Evolutionary conservation across 2,329 filamentous ascomycete species (phyloP).

Genomic region (Nannizziopsis barbatae): DNA sequence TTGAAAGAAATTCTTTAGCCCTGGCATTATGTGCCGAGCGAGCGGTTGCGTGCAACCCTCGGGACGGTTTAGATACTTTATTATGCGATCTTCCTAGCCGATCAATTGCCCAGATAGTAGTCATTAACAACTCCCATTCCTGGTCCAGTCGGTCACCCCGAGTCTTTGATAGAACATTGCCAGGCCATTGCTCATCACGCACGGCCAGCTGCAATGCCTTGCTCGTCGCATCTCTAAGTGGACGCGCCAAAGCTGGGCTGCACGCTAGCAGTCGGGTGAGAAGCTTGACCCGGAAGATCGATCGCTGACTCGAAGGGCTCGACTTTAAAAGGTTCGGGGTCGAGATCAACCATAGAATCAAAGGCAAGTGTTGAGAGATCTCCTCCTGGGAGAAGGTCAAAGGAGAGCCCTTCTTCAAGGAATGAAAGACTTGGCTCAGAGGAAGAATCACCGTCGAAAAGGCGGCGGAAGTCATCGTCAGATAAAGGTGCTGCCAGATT

Average conservation of each 20-base stretch:
- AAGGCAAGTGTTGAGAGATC: slow-evolving; percentile 41
- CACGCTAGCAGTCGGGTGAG: slow-evolving; percentile 42
- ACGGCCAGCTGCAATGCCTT: slow-evolving; percentile 43
- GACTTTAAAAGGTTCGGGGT: slow-evolving; percentile 39
- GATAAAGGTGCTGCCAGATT: slow-evolving; percentile 55
- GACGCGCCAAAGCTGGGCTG: slow-evolving; percentile 45
- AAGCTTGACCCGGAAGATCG: slow-evolving; percentile 41
- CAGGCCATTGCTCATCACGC: slow-evolving; percentile 31
- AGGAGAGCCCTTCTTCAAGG: slow-evolving; percentile 64
- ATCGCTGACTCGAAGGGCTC: slow-evolving; percentile 35
- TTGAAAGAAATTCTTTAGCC: slow-evolving; percentile 7
- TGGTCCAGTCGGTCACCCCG: slow-evolving; percentile 24
- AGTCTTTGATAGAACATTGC: slow-evolving; percentile 26
- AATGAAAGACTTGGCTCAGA: slow-evolving; percentile 62
- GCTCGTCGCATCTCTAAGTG: slow-evolving; percentile 44
- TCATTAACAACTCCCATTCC: slow-evolving; percentile 38
- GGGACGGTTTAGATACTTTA: slow-evolving; percentile 24
- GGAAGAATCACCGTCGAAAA: slow-evolving; percentile 53
- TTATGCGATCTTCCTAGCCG: slow-evolving; percentile 30
- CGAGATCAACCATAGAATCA: slow-evolving; percentile 47
- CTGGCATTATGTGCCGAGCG: slow-evolving; percentile 7
- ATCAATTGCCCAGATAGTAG: slow-evolving; percentile 37
- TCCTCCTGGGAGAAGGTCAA: slow-evolving; percentile 51
- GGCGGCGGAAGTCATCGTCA: slow-evolving; percentile 53
- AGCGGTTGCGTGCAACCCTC: slow-evolving; percentile 19